Percentiles rank a stretch among this genome's conserved stretches.
phyloP scores from a whole-genome alignment of 192 early-diverging fungal genomes.

The Thoreauomyces humboldtii region DNA sequence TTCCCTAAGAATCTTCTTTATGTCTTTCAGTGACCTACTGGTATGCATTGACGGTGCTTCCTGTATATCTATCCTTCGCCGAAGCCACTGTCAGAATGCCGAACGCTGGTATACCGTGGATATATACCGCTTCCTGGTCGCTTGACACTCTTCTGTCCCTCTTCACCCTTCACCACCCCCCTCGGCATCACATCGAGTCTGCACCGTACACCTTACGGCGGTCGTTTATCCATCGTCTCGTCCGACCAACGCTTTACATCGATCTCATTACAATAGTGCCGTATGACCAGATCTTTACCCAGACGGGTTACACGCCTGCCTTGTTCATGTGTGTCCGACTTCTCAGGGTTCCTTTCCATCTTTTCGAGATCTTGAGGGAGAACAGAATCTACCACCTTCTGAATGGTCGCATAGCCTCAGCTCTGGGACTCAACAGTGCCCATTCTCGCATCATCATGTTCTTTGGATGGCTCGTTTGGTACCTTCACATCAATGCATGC shows the following conservation, averaged over 20 bases:
- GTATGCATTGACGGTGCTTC: not conserved
- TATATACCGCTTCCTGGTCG: not conserved
- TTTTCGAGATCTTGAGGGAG: not conserved
- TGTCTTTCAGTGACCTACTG: conserved; percentile 5
- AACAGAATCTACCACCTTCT: not conserved
- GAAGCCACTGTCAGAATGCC: not conserved
- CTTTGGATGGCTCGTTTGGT: conserved; percentile 5
- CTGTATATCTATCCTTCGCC: not conserved
- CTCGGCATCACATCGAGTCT: not conserved
- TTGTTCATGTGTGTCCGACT: not conserved
- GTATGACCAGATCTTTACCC: not conserved
- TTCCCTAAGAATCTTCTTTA: not conserved
- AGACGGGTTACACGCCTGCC: not conserved
- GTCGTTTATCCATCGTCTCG: not conserved
- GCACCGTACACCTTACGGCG: not conserved
- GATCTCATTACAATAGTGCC: not conserved
- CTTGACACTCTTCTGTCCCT: conserved; percentile 2
- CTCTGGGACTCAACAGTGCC: not conserved
- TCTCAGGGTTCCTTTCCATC: conserved; percentile 1
- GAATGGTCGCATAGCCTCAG: not conserved
- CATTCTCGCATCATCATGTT: not conserved
- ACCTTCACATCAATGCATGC: conserved; percentile 16
- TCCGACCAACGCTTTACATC: not conserved
- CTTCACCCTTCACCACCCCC: not conserved
- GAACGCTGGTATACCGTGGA: not conserved